A percentile compares a stretch with the other conserved stretches of the same genome.
Evolutionary conservation across 73 alveolate species (phyloP).

Genomic region (Strombidium stylifer): DNA sequence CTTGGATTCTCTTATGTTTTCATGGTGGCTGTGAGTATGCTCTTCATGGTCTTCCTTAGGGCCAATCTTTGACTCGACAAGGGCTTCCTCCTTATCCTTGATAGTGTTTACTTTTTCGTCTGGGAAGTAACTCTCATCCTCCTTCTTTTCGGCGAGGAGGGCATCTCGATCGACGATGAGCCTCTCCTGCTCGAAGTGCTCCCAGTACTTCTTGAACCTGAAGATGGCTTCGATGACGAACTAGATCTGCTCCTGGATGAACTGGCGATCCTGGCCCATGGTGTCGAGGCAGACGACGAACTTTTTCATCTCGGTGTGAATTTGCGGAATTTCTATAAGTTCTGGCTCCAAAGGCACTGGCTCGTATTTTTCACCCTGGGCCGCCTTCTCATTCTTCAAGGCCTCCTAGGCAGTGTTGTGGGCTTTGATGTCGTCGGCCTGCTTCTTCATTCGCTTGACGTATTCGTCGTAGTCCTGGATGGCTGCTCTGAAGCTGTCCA

Average conservation of each 20-base stretch:
- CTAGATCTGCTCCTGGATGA: constrained; percentile 71
- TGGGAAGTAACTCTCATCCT: no score
- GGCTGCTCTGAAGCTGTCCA: constrained; percentile 75
- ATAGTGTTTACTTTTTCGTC: no score
- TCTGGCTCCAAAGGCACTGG: constrained; percentile 65
- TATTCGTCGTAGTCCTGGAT: constrained; percentile 46
- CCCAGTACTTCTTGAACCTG: constrained; percentile 53
- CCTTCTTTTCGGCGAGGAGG: no score
- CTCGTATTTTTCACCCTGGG: constrained; percentile 70
- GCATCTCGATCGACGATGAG: no score
- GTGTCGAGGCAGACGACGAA: constrained; percentile 92
- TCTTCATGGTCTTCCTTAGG: no score
- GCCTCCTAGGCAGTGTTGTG: constrained; percentile 37
- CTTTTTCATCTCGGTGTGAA: constrained; percentile 56
- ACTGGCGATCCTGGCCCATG: constrained; percentile 90
- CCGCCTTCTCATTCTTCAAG: constrained; percentile 71
- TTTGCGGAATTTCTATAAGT: constrained; percentile 74
- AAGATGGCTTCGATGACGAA: constrained; percentile 47
- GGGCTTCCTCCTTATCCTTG: no score
- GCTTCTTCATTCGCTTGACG: constrained; percentile 37
- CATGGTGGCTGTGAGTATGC: no score
- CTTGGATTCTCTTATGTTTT: no score
- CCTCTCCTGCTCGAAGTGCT: constrained; percentile 57
- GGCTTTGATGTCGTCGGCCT: constrained; percentile 66
- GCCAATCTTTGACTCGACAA: no score